These are phyloP conservation scores for Neospermospora avenae DNA, from an alignment of 2,329 filamentous ascomycete species.

Conservation along the genomic window DNA sequence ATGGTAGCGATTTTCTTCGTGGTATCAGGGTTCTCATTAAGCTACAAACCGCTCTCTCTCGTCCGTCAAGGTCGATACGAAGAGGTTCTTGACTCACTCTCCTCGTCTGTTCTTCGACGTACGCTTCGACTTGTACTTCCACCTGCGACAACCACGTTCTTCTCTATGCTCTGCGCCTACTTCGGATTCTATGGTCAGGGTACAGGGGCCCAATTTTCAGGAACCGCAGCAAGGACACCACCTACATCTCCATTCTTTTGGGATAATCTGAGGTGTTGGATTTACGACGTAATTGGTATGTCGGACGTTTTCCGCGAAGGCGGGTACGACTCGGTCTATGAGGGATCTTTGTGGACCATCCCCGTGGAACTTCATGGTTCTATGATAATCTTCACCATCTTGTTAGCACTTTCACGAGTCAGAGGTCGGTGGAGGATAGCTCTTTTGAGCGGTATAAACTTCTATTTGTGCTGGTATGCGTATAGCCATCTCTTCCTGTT, in stretches of 20 bases:
- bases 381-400: slow-evolving; percentile 16
- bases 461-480: slow-evolving; percentile 9
- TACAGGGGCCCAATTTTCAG: background rate
- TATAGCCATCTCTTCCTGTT: slow-evolving; percentile 22
- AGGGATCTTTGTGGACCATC: slow-evolving; percentile 21
- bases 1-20: slow-evolving; percentile 49
- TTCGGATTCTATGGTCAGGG: slow-evolving; percentile 7
- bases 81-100: slow-evolving; percentile 33
- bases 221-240: background rate
- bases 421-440: background rate
- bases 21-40: slow-evolving; percentile 45
- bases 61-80: slow-evolving; percentile 35
- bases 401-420: slow-evolving; percentile 17
- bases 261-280: slow-evolving; percentile 5
- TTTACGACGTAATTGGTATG: background rate
- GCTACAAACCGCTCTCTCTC: slow-evolving; percentile 39
- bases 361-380: slow-evolving; percentile 25
- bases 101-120: slow-evolving; percentile 43
- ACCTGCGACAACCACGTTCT: slow-evolving; percentile 40
- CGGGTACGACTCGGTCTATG: background rate
- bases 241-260: slow-evolving; percentile 1
- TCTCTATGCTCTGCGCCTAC: slow-evolving; percentile 19
- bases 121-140: slow-evolving; percentile 43
- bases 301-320: background rate
- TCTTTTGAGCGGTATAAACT: slow-evolving; percentile 1